phyloP scores from a whole-genome alignment of 768 basidiomycete species.

The Sistotremastrum niveocremeum region DNA sequence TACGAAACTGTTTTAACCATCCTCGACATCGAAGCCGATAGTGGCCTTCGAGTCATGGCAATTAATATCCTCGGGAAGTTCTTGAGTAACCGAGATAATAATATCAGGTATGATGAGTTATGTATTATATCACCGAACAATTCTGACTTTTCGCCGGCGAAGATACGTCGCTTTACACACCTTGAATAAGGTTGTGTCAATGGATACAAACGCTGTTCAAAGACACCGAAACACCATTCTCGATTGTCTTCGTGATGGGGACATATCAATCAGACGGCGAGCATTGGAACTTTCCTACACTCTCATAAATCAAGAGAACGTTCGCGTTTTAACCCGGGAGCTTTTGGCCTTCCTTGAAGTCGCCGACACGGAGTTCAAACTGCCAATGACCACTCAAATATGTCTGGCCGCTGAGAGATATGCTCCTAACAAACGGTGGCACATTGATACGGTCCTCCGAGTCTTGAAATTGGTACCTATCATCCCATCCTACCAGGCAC shows the following conservation, averaged over 20 bases:
- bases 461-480: slow-evolving; percentile 73
- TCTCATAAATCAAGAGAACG: slow-evolving; percentile 88
- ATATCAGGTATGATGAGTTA: slow-evolving; percentile 61
- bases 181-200: slow-evolving; percentile 92
- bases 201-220: slow-evolving; percentile 97
- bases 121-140: neutral
- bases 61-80: slow-evolving; percentile 99
- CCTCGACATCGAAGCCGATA: slow-evolving; percentile 94
- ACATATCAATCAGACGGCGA: slow-evolving; percentile 94
- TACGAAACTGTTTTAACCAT: slow-evolving; percentile 97
- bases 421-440: slow-evolving; percentile 97
- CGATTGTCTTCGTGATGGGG: slow-evolving; percentile 98
- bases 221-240: slow-evolving; percentile 96
- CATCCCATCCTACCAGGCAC: neutral
- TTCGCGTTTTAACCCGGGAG: slow-evolving; percentile 84
- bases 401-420: slow-evolving; percentile 91
- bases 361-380: slow-evolving; percentile 97
- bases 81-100: slow-evolving; percentile 94
- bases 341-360: slow-evolving; percentile 93
- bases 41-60: slow-evolving; percentile 93
- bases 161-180: slow-evolving; percentile 98
- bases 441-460: slow-evolving; percentile 92
- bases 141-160: neutral
- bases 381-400: slow-evolving; percentile 95
- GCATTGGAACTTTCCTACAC: slow-evolving; percentile 96